Percentiles rank a stretch among this genome's conserved stretches.
Conservation (phyloP, 805 yeast genomes). For the Barnettozyma sp. region DNA sequence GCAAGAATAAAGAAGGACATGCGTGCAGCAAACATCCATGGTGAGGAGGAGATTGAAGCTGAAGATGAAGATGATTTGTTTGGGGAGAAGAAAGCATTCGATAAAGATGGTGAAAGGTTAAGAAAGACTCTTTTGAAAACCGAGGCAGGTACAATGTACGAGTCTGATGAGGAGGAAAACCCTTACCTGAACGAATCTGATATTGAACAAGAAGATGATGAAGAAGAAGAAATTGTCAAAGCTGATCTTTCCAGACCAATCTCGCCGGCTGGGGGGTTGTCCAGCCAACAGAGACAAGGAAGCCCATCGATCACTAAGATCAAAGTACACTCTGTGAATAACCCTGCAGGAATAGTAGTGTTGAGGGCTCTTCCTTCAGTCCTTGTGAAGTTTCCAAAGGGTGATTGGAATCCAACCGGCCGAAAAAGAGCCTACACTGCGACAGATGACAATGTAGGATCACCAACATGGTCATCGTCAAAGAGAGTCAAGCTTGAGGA, state of each 20-base stretch:
- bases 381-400: constrained; percentile 61
- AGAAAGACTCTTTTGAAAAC: constrained; percentile 77
- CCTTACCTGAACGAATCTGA: constrained; percentile 77
- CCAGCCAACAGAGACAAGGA: constrained; percentile 14
- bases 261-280: constrained; percentile 19
- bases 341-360: constrained; percentile 47
- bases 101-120: constrained; percentile 83
- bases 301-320: constrained; percentile 27
- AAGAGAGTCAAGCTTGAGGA: constrained; percentile 37
- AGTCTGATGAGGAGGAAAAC: constrained; percentile 79
- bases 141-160: constrained; percentile 68
- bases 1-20: constrained; percentile 75
- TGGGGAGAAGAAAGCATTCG: constrained; percentile 62
- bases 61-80: constrained; percentile 66
- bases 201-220: constrained; percentile 44
- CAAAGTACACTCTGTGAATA: constrained; percentile 39
- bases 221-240: constrained; percentile 34
- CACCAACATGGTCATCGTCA: constrained; percentile 13
- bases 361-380: constrained; percentile 58
- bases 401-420: constrained; percentile 75
- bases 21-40: constrained; percentile 73
- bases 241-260: constrained; percentile 27
- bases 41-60: constrained; percentile 45
- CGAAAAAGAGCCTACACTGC: constrained; percentile 31
- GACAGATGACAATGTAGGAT: too few relatives aligned